phyloP scores from a whole-genome alignment of 768 basidiomycete species.

The Ramaria sp. region DNA sequence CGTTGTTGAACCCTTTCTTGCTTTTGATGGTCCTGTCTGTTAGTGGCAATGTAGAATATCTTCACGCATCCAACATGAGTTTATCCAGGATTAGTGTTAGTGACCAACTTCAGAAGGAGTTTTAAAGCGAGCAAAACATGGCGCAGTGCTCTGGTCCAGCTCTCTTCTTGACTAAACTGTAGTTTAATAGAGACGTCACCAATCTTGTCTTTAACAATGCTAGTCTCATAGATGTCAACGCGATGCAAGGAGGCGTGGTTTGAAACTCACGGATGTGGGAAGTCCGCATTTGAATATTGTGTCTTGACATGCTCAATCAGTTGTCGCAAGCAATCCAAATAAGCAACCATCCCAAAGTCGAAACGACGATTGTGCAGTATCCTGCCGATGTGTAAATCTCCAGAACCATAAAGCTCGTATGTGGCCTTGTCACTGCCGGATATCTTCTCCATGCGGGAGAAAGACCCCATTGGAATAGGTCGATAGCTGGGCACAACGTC shows the following conservation, averaged over 20 bases:
- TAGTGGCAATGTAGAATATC: not conserved
- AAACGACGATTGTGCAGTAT: constrained; percentile 91
- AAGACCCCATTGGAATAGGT: constrained; percentile 88
- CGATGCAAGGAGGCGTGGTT: constrained; percentile 1
- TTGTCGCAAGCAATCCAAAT: constrained; percentile 90
- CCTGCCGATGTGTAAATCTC: constrained; percentile 81
- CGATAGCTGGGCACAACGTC: constrained; percentile 51
- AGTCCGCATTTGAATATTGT: constrained; percentile 61
- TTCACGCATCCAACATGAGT: not conserved
- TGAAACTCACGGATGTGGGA: constrained; percentile 73
- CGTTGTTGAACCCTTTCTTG: not conserved
- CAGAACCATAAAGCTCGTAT: constrained; percentile 92
- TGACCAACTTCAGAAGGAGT: constrained; percentile 80
- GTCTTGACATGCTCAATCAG: constrained; percentile 77
- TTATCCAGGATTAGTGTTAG: constrained; percentile 27
- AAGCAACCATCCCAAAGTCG: constrained; percentile 92
- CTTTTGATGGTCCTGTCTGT: not conserved
- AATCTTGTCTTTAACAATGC: constrained; percentile 89
- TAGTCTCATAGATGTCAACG: constrained; percentile 21
- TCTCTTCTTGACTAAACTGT: constrained; percentile 91
- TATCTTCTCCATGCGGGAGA: constrained; percentile 81
- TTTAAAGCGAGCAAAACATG: constrained; percentile 87
- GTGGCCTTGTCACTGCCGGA: constrained; percentile 62
- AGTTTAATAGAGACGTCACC: constrained; percentile 91
- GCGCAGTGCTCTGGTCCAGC: constrained; percentile 88